Evolutionary conservation across 2,329 filamentous ascomycete species (phyloP).

Genomic region (Colletotrichum australisinense): DNA sequence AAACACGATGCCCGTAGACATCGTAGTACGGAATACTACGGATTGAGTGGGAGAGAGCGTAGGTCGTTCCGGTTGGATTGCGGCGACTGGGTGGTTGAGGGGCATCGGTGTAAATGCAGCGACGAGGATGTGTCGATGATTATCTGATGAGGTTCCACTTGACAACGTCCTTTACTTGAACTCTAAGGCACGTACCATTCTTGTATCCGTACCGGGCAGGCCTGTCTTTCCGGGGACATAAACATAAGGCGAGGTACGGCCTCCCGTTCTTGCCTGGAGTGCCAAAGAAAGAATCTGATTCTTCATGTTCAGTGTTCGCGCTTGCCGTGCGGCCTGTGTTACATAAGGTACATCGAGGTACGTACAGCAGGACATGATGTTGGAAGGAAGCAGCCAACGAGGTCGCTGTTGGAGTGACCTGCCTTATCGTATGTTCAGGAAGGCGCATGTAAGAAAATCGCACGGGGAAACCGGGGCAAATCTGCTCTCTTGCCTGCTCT

Average conservation of each 20-base stretch:
- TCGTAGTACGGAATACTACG: too few relatives aligned
- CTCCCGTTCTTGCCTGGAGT: too few relatives aligned
- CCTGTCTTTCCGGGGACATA: background rate
- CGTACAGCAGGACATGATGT: background rate
- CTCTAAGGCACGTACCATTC: background rate
- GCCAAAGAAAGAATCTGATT: background rate
- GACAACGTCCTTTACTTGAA: conserved; percentile 1
- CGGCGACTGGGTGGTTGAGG: too few relatives aligned
- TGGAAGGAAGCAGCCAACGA: background rate
- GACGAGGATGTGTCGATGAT: background rate
- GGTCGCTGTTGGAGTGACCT: background rate
- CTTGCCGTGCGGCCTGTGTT: background rate
- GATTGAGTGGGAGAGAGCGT: background rate
- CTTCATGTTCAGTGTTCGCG: background rate
- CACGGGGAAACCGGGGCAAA: background rate
- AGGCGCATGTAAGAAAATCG: background rate
- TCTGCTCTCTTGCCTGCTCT: background rate
- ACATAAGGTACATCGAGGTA: background rate
- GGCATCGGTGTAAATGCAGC: background rate
- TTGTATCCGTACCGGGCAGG: background rate
- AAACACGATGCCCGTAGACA: too few relatives aligned
- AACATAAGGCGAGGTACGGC: too few relatives aligned
- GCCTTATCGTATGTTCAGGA: conserved; percentile 23
- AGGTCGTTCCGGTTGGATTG: background rate
- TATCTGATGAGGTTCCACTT: conserved; percentile 1